Percentiles rank a stretch among this genome's conserved stretches.
Conservation (phyloP, 495 filamentous ascomycete species). For the Choiromyces venosus region DNA sequence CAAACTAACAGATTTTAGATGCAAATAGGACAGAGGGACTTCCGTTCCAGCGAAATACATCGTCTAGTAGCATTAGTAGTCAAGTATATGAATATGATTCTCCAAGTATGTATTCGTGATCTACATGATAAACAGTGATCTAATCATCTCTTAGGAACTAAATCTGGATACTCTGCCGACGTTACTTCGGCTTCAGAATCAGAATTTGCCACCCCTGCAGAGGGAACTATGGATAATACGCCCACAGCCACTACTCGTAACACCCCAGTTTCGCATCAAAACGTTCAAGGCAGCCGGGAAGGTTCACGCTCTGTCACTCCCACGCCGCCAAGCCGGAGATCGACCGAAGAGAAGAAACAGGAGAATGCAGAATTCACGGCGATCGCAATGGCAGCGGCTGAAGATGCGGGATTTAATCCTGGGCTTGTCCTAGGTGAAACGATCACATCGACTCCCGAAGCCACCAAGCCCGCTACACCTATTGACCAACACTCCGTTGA, state of each 20-base stretch:
- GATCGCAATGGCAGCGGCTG: constrained; percentile 24
- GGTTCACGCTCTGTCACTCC: constrained; percentile 8
- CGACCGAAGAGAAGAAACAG: constrained; percentile 12
- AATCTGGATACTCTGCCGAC: not conserved
- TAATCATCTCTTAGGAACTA: not conserved
- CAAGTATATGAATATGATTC: not conserved
- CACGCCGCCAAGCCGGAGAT: constrained; percentile 4
- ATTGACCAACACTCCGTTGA: not conserved
- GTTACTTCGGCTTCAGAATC: not conserved
- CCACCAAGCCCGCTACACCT: not conserved
- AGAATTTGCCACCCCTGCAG: not conserved
- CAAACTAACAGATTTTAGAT: not conserved
- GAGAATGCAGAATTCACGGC: constrained; percentile 22
- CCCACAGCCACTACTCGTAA: not conserved
- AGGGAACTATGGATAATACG: not conserved
- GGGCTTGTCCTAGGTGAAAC: constrained; percentile 18
- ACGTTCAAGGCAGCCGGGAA: not conserved
- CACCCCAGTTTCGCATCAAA: not conserved
- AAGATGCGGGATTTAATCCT: constrained; percentile 25
- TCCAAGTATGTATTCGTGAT: not conserved
- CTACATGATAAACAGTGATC: not conserved
- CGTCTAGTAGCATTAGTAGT: not conserved
- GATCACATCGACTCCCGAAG: not conserved
- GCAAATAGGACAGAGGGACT: not conserved
- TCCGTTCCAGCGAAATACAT: not conserved